Percentiles rank a stretch among this genome's conserved stretches.
Evolutionary conservation across 345 rosid genomes (phyloP).

Genomic region (Citrus hindsii): DNA sequence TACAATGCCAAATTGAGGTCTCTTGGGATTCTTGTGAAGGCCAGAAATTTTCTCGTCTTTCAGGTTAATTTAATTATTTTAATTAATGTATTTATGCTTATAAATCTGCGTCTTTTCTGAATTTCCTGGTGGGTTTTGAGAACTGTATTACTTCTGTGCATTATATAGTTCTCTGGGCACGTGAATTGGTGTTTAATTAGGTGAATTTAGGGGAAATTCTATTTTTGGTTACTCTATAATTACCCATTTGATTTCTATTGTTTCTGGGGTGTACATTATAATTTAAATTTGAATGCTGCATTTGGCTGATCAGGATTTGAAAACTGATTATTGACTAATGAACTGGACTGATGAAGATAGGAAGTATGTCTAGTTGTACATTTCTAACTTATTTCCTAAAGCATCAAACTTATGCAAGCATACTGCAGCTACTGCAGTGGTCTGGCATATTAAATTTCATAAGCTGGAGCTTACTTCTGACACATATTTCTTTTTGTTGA

Average conservation of each 20-base stretch:
- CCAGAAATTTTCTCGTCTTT: conserved; percentile 92
- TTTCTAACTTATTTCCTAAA: neutral
- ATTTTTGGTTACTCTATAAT: neutral
- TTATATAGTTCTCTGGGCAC: neutral
- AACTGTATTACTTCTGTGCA: neutral
- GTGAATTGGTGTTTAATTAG: neutral
- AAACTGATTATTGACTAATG: neutral
- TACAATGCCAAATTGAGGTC: conserved; percentile 71
- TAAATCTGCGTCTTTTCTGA: neutral
- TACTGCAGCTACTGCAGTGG: neutral
- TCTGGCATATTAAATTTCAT: neutral
- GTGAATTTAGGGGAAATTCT: neutral
- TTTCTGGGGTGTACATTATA: too few species aligned
- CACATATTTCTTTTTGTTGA: neutral
- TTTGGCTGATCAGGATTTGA: neutral
- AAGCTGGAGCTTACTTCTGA: neutral
- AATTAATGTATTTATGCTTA: neutral
- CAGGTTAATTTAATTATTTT: conserved; percentile 50
- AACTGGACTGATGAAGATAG: neutral
- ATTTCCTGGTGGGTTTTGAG: neutral
- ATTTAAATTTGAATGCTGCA: neutral
- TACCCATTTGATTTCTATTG: neutral
- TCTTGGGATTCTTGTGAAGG: conserved; percentile 92
- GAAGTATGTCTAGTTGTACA: neutral
- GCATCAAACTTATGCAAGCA: neutral